Base-by-base conservation (phyloP, 2,329 filamentous ascomycete species). In the Aspergillus japonicus region DNA sequence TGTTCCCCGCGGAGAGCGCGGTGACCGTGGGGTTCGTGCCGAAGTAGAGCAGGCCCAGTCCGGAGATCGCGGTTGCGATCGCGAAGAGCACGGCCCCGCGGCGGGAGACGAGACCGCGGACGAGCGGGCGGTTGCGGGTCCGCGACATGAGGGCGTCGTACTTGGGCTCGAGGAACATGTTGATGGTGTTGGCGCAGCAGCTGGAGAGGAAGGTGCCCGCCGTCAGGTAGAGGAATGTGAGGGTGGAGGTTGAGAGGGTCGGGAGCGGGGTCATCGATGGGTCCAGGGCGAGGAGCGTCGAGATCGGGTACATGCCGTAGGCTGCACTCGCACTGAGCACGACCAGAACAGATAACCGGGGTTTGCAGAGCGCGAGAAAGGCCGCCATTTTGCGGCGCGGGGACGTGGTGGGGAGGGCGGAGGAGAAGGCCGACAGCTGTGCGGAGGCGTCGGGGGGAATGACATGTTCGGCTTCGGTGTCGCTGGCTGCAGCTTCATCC, bases 1-100 rank as follows among this genome's bases (percentile, higher is more conserved):
- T 96, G 70, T 99, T 99, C 44, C 88, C 80, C 0, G 87, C 87
- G 6, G 93, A 94, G 0, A 99, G 84, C 49, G 89, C 90, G 0
- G 95, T 90, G 1, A 95, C 92, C 0, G 95, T 98, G 3, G 93
- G 92, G 73, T 98, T 99, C 51, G 96, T 95, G 61, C 95, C 95
- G 62, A 91, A 87, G 78, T 92, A 96, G 1, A 99, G 82, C 0
- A 89, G 85, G 2, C 83, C 85, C 0, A 89, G 84, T 55, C 95
- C 95, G 0, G 84, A 72, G 0, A 83, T 71, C 6, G 89, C 94
- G 1, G 90, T 89, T 2, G 85, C 74, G n/a, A 91, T 73, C 10
- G 93, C 95, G 72, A 98, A 99, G 16, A 89, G 66, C 2, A 91
- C 78, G 4, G 95, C 95, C 19, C 84, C 86, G 29, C 87, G 85